These are phyloP conservation scores for barrel medic (Medicago truncatula) DNA, from an alignment of 306 rosid genomes.

Conservation along the genomic window DNA sequence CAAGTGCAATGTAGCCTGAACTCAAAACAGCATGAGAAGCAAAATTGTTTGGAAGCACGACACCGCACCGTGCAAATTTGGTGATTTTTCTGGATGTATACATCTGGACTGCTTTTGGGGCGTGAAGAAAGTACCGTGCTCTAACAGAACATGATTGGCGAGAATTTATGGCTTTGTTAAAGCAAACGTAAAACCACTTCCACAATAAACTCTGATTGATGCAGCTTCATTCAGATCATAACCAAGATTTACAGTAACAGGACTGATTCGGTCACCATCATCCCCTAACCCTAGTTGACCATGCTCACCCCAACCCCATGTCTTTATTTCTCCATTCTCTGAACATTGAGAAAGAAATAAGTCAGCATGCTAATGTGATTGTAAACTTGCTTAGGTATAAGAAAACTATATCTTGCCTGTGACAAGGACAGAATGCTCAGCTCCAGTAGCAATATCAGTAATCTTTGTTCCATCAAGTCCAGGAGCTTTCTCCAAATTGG, in stretches of 20 bases:
- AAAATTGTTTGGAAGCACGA: neutral
- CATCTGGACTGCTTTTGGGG: neutral
- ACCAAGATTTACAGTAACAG: slow-evolving; percentile 53
- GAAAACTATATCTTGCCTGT: slow-evolving; percentile 58
- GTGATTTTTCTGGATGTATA: neutral
- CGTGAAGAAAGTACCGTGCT: neutral
- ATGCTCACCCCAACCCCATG: slow-evolving; percentile 99
- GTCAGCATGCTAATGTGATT: slow-evolving; percentile 20
- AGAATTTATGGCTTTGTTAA: slow-evolving; percentile 40
- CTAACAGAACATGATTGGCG: slow-evolving; percentile 12
- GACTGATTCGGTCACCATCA: slow-evolving; percentile 59
- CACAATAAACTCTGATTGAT: slow-evolving; percentile 65
- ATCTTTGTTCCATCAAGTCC: slow-evolving; percentile 57
- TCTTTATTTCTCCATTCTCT: slow-evolving; percentile 67
- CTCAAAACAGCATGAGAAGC: slow-evolving; percentile 13
- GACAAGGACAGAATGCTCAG: slow-evolving; percentile 80
- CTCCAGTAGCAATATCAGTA: slow-evolving; percentile 72
- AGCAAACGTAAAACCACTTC: slow-evolving; percentile 88
- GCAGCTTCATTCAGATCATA: slow-evolving; percentile 39
- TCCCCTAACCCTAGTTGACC: slow-evolving; percentile 97
- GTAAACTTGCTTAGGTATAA: neutral
- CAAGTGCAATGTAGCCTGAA: slow-evolving; percentile 24
- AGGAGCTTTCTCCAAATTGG: slow-evolving; percentile 54
- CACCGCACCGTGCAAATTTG: too few relatives aligned
- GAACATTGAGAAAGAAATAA: slow-evolving; percentile 18